A percentile compares a stretch with the other conserved stretches of the same genome.
Evolutionary conservation across 768 basidiomycete genomes (phyloP).

Genomic region (Lactarius indigo): DNA sequence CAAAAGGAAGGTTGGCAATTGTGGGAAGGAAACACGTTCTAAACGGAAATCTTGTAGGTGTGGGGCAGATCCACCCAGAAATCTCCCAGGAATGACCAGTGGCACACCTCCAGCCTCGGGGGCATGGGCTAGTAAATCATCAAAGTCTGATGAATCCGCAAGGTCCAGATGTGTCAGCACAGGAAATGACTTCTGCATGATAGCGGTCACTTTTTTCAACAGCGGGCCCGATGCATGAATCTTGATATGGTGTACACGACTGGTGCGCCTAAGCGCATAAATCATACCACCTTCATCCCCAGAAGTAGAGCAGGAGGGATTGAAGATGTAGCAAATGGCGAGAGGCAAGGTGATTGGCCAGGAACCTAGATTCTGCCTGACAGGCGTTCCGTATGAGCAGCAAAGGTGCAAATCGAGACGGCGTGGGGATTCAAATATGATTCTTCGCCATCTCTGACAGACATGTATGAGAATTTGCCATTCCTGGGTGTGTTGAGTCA

Average conservation of each 20-base stretch:
- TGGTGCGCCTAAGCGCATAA: neutral
- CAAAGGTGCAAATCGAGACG: neutral
- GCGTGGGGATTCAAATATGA: neutral
- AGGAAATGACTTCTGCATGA: neutral
- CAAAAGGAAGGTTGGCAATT: too few relatives aligned
- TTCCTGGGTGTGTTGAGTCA: neutral
- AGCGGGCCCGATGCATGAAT: neutral
- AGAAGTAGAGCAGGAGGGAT: neutral
- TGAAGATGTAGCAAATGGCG: neutral
- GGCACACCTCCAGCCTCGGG: too few relatives aligned
- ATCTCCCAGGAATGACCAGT: neutral
- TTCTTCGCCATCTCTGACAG: neutral
- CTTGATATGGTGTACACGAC: neutral
- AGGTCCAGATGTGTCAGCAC: neutral
- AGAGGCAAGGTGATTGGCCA: neutral
- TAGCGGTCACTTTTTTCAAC: too few relatives aligned
- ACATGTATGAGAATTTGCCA: neutral
- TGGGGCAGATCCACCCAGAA: neutral
- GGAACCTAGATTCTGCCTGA: neutral
- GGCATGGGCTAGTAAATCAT: accelerated
- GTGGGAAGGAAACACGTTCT: too few relatives aligned
- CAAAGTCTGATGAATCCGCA: too few relatives aligned
- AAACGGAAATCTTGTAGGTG: neutral
- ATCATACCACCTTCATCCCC: neutral
- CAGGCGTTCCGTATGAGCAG: neutral